Evolutionary conservation across 306 rosid genomes (phyloP).

Genomic region (Vigna trinervia): DNA sequence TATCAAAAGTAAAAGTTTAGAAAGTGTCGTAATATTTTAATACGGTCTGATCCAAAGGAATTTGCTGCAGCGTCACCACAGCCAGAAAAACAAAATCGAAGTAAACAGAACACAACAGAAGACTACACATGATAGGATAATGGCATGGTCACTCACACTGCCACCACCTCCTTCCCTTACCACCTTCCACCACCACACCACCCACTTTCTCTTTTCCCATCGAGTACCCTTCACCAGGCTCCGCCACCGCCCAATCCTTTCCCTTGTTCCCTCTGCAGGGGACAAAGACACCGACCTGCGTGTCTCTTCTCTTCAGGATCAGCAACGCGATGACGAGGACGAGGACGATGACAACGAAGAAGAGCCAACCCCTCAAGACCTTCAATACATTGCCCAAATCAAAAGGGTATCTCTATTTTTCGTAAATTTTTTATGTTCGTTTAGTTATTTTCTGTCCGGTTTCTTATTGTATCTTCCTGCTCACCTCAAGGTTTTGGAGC

Average conservation of each 20-base stretch:
- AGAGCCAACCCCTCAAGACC: conserved; percentile 61
- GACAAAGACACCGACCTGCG: conserved; percentile 50
- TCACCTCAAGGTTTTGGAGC: conserved; percentile 73
- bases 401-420: conserved; percentile 56
- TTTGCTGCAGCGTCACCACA: neutral
- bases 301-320: conserved; percentile 43
- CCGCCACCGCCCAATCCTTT: conserved; percentile 36
- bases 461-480: conserved; percentile 1
- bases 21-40: too few species aligned
- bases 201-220: conserved; percentile 30
- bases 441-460: neutral
- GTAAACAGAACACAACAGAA: too few species aligned
- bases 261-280: conserved; percentile 41
- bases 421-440: neutral
- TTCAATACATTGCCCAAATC: conserved; percentile 69
- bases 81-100: neutral
- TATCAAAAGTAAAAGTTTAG: too few species aligned
- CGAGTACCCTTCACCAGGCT: conserved; percentile 26
- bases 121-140: conserved; percentile 25
- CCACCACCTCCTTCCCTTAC: conserved; percentile 30
- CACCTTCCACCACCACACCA: conserved; percentile 8
- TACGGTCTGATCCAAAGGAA: too few species aligned
- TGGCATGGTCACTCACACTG: conserved; percentile 51
- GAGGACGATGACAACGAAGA: neutral
- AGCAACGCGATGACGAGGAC: neutral